A percentile compares a stretch with the other conserved stretches of the same genome.
Evolutionary conservation across 164 flowering plant genomes (phyloP).

Genomic region (Liquidambar formosana): DNA sequence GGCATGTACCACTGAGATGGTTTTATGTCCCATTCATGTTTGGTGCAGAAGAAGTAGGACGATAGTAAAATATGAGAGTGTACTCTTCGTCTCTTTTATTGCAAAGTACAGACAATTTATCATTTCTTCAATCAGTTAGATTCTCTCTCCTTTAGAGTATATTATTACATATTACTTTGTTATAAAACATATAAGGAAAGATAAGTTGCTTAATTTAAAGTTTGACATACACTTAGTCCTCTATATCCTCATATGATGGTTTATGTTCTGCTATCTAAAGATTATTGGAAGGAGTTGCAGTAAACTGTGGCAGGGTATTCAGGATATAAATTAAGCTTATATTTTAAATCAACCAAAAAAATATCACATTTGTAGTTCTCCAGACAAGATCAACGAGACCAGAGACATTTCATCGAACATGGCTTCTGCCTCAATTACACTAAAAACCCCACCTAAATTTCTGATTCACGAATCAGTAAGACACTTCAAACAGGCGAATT

Average conservation of each 20-base stretch:
- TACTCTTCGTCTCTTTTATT: background rate
- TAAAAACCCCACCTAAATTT: background rate
- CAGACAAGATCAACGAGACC: background rate
- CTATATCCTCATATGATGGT: no score
- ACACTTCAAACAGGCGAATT: background rate
- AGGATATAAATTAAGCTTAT: no score
- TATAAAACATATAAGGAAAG: no score
- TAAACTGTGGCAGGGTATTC: no score
- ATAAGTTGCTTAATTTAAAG: no score
- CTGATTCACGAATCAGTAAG: background rate
- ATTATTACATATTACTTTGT: no score
- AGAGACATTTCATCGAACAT: constrained; percentile 17
- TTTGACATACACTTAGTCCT: no score
- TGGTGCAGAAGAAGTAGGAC: background rate
- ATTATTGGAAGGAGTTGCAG: no score
- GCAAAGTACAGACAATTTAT: background rate
- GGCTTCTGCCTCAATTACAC: background rate
- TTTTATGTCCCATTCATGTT: background rate
- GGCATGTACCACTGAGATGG: no score
- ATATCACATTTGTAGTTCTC: background rate
- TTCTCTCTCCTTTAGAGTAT: background rate
- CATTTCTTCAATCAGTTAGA: background rate
- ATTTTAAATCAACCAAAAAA: no score
- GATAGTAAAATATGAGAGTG: background rate
- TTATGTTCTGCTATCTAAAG: no score